These are phyloP conservation scores for Aschersonia sp. DNA, from an alignment of 2,329 filamentous ascomycete species.

Conservation along the genomic window DNA sequence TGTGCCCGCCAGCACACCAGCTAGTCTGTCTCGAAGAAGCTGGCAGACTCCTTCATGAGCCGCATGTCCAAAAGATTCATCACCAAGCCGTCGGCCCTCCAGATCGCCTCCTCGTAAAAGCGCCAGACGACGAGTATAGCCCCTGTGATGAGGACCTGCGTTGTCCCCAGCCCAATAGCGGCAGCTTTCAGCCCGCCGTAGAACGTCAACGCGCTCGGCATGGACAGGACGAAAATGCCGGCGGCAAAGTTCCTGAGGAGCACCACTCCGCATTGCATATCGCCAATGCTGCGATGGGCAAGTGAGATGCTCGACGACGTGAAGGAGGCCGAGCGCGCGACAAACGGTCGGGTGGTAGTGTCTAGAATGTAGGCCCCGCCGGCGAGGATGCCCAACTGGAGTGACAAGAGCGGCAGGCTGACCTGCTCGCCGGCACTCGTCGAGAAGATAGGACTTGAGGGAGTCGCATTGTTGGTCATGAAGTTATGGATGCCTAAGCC, in stretches of 20 bases:
- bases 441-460: slow-evolving; percentile 11
- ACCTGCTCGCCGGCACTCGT: slow-evolving; percentile 11
- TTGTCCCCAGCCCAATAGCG: slow-evolving; percentile 24
- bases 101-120: slow-evolving; percentile 24
- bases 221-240: slow-evolving; percentile 26
- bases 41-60: slow-evolving; percentile 25
- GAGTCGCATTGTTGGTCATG: slow-evolving; percentile 13
- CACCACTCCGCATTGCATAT: slow-evolving; percentile 30
- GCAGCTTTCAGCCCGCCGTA: slow-evolving; percentile 20
- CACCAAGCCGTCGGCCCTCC: slow-evolving; percentile 27
- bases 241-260: slow-evolving; percentile 25
- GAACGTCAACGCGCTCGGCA: slow-evolving; percentile 21
- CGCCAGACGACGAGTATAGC: slow-evolving; percentile 23
- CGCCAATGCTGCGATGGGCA: slow-evolving; percentile 28
- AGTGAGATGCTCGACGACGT: slow-evolving; percentile 30
- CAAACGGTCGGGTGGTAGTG: slow-evolving; percentile 23
- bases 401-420: slow-evolving; percentile 25
- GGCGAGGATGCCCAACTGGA: slow-evolving; percentile 32
- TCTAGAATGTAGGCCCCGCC: slow-evolving; percentile 26
- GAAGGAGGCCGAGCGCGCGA: slow-evolving; percentile 32
- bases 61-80: slow-evolving; percentile 32
- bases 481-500: slow-evolving; percentile 21
- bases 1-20: neutral
- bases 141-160: slow-evolving; percentile 24
- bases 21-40: slow-evolving; percentile 30